Base-by-base conservation (phyloP, 345 rosid species). In the Eucalyptus sideroxylon region DNA sequence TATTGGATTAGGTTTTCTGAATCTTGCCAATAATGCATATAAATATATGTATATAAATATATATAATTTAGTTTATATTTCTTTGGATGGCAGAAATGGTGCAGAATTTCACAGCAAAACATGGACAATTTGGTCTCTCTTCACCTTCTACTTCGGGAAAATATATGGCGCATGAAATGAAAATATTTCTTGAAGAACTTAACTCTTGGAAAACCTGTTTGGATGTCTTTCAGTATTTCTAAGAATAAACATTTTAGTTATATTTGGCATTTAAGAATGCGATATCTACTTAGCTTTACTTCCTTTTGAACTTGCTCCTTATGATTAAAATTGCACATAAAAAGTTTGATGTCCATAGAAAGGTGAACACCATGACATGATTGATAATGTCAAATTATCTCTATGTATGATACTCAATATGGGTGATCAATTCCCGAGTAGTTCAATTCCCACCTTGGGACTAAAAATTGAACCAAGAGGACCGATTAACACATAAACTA, bases 401-500 rank as follows among this genome's bases (percentile, higher is more conserved):
- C 31, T 60, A 6, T 59, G 30, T 60, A 56, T 23, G 62, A 56
- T 56, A 23, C 27, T 56, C 62, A 56, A 56, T 56, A 56, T 1
- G 27, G 30, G 62, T 8, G 3, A 55, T 55, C 27, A 23, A 9
- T 55, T 55, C 27, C 0, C 12, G 0, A 9, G 6, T 9, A 9
- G 60, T 55, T 8, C 27, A 21, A 23, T 55, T 23, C 27, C 60
- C 60, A 55, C 9, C 60, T 55, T 55, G 60, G 11, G 27, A 55
- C 3, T 23, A 0, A 55, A 55, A 55, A 55, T 55, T 0, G 0
- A 9, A 55, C 27, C 27, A 55, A 4, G 27, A 55, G 27, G 12
- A 55, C 0, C 12, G 0, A 0, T 51, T 51, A 51, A 51, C 56
- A 51, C 9, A 51, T 17, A 17, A 51, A 1, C 9, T 51, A 51